Percentiles rank a stretch among this genome's conserved stretches.
Evolutionary conservation across 1,139 yeast species (phyloP).

Genomic region (Pichiaceae sp.): DNA sequence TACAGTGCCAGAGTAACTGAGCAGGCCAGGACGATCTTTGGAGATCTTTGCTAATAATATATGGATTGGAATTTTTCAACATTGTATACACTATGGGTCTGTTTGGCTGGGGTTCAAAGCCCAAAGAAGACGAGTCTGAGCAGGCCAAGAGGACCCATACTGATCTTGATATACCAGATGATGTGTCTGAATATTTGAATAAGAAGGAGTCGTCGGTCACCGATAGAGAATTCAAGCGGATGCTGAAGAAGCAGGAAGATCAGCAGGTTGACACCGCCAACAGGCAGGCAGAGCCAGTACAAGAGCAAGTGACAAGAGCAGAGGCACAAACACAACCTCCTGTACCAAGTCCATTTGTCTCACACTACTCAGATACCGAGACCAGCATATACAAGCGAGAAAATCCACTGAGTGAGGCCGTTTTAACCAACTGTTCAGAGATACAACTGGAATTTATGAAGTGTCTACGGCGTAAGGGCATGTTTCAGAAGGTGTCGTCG

Average conservation of each 20-base stretch:
- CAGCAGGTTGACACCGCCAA: not conserved
- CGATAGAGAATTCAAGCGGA: slow-evolving; percentile 21
- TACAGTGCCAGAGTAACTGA: slow-evolving; percentile 8
- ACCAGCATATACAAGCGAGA: slow-evolving; percentile 19
- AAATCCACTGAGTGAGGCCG: slow-evolving; percentile 19
- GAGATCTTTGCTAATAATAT: not conserved
- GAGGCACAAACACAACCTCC: not conserved
- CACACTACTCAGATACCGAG: slow-evolving; percentile 7
- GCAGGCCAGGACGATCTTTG: no score
- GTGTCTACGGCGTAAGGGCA: slow-evolving; percentile 15
- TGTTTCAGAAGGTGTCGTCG: slow-evolving; percentile 10
- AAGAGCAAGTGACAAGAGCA: not conserved
- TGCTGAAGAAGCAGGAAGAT: slow-evolving; percentile 1
- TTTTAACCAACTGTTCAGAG: slow-evolving; percentile 24
- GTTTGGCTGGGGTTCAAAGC: slow-evolving; percentile 5
- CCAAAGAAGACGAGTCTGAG: not conserved
- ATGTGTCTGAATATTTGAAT: slow-evolving; percentile 15
- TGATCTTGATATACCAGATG: slow-evolving; percentile 14
- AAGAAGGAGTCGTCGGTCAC: slow-evolving; percentile 18
- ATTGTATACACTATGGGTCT: slow-evolving; percentile 8
- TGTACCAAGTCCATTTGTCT: not conserved
- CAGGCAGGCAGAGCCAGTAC: not conserved
- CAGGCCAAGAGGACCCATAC: not conserved
- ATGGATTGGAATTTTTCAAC: not conserved
- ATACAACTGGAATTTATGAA: slow-evolving; percentile 18